phyloP scores from a whole-genome alignment of 306 rosid genomes.

The Sphenostylis stenocarpa region DNA sequence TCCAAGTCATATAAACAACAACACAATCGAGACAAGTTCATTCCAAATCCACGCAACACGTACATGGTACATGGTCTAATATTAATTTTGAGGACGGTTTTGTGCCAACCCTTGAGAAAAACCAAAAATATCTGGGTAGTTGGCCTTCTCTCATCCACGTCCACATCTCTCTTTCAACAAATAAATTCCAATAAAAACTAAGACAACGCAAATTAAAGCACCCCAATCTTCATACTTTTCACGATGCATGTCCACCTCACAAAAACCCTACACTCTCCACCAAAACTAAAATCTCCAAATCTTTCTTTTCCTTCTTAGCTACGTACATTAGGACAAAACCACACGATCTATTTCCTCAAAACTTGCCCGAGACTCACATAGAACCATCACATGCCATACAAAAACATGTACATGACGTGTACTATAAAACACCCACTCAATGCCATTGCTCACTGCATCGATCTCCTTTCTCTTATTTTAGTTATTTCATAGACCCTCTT shows the following conservation, averaged over 20 bases:
- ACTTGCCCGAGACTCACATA: conserved; percentile 39
- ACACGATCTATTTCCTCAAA: conserved; percentile 42
- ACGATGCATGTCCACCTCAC: conserved; percentile 28
- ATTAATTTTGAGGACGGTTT: conserved; percentile 11
- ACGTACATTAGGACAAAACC: conserved; percentile 44
- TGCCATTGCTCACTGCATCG: background rate
- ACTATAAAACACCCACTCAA: conserved; percentile 42
- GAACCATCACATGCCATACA: conserved; percentile 55
- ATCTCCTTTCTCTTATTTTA: background rate
- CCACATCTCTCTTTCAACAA: conserved; percentile 30
- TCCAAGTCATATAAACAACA: background rate
- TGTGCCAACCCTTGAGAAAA: background rate
- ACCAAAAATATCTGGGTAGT: conserved; percentile 19
- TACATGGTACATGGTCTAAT: background rate
- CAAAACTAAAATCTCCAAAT: background rate
- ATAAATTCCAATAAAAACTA: conserved; percentile 9
- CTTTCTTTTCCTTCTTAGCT: background rate
- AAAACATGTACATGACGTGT: conserved; percentile 47
- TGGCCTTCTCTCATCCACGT: conserved; percentile 16
- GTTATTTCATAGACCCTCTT: conserved; percentile 6
- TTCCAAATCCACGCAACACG: background rate
- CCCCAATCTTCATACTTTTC: conserved; percentile 9
- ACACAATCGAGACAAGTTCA: background rate
- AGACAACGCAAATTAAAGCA: background rate
- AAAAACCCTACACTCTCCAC: conserved; percentile 35